These are phyloP conservation scores for Spatholobus suberectus DNA, from an alignment of 306 rosid genomes.

Conservation along the genomic window DNA sequence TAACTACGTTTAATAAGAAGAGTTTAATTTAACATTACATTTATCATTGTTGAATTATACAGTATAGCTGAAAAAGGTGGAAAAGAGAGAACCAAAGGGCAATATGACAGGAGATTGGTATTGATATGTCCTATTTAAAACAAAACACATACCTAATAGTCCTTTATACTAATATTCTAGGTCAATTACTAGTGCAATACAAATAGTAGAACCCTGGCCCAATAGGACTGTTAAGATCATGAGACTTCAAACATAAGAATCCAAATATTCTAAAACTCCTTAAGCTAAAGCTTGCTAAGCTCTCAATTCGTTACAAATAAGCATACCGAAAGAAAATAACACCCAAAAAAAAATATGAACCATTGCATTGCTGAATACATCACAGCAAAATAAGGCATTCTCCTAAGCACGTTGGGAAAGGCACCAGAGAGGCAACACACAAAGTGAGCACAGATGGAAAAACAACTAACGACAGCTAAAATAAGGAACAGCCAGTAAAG, in stretches of 20 bases:
- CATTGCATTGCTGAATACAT: not conserved
- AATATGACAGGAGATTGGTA: not conserved
- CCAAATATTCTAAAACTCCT: not conserved
- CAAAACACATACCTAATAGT: not conserved
- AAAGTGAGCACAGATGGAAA: too few relatives aligned
- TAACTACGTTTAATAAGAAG: constrained; percentile 2
- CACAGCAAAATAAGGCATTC: not conserved
- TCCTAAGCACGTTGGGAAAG: too few relatives aligned
- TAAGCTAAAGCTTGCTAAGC: not conserved
- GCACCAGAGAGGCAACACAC: too few relatives aligned
- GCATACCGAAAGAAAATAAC: not conserved
- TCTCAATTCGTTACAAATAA: not conserved
- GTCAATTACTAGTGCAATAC: not conserved
- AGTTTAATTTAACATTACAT: not conserved
- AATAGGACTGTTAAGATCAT: not conserved
- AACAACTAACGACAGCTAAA: too few relatives aligned
- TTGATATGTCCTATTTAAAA: not conserved
- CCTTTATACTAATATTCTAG: not conserved
- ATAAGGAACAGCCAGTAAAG: too few relatives aligned
- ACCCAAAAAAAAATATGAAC: not conserved
- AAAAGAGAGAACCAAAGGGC: not conserved
- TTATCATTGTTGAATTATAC: constrained; percentile 1
- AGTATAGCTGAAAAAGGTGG: not conserved
- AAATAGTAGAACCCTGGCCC: not conserved
- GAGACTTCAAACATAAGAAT: not conserved